Evolutionary conservation across 805 yeast genomes (phyloP), one percentile per base, ranked within the genome.

Genomic region (Grigorovia humatica): DNA sequence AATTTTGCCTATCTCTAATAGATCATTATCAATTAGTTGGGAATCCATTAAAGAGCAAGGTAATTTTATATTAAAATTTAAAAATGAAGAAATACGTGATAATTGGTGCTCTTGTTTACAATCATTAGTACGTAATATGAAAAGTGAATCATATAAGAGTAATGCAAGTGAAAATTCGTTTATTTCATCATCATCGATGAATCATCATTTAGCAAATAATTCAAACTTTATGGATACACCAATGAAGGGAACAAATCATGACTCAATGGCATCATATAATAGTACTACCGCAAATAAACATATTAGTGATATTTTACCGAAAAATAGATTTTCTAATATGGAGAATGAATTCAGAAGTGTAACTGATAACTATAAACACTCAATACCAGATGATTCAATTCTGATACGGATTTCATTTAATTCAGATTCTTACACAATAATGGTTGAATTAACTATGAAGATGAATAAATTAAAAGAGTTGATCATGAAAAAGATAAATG

Each of bases 11-110:
- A 57, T 64, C 56, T 68, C 55, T n/a, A 82, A 83, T 6, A 80
- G 82, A 61, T 77, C 79, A 13, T 70, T 85, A 57, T 78, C 83
- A 41, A 77, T 85, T 11, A 78, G 86, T 15, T 86, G 93, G 93
- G 80, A 82, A n/a, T 93, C 96, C 9, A 81, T 83, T 49, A 82
- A 81, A 60, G 97, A 90, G 57, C 82, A 86, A 30, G 96, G 96
- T 13, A 81, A 87, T 18, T 89, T 93, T 59, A 79, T 88, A 17
- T 75, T 93, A 63, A 77, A 87, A 52, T 88, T 88, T 68, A 78
- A 84, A 54, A 84, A 84, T 49, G 97, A 90, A 61, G 98, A 93
- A 65, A 74, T 76, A 17, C 75, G 95, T 56, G 77, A 76, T 52
- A 91, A 84, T 65, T 93, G 98, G 98, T 88, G 80, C 53, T 65